Base-by-base conservation (phyloP, 2,329 filamentous ascomycete genomes). In the Blastomyces emzantsi region DNA sequence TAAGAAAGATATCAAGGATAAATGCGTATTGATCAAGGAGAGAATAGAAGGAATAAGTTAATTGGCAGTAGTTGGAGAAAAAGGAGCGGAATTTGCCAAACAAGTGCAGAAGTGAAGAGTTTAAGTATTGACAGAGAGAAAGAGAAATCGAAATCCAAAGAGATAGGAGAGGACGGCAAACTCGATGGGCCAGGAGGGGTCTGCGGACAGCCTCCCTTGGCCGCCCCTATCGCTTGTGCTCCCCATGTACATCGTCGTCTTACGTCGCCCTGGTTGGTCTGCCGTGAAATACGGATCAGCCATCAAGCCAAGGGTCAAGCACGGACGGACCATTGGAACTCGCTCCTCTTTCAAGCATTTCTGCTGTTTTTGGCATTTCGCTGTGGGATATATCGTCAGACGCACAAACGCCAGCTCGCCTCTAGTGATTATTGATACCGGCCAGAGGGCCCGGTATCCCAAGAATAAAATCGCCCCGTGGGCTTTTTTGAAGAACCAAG, bases 11-110 rank as follows among this genome's bases (percentile, higher is more conserved):
- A 43, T 11, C 5, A 55, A 62, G 1, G 17, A 33, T 25, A 49
- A n/a, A 25, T 49, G 54, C 9, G 49, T 17, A 7, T 45, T n/a
- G 5, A 15, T 22, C 0, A 60, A 60, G 9, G 39, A 47, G 22
- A 11, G n/a, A 43, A 41, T 28, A 52, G 15, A 51, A 22, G 7
- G 57, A 30, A 60, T 36, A 56, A n/a, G 9, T n/a, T n/a, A n/a
- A 22, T n/a, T 56, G 33, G 54, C 19, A 36, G 57, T 3, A 28
- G 57, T 60, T 28, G 15, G 15, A 60, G n/a, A 13, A 19, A 5
- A 52, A 61, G 22, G 59, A 61, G n/a, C 39, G 45, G n/a, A 49
- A 54, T 62, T 17, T 39, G 47, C 49, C 60, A 55, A 56, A 62
- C 36, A n/a, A 62, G 51, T 62, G 60, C 28, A 22, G 60, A 36